A percentile compares a stretch with the other conserved stretches of the same genome.
These are phyloP conservation scores for Russula dissimulans DNA, from an alignment of 768 basidiomycete genomes.

Conservation along the genomic window DNA sequence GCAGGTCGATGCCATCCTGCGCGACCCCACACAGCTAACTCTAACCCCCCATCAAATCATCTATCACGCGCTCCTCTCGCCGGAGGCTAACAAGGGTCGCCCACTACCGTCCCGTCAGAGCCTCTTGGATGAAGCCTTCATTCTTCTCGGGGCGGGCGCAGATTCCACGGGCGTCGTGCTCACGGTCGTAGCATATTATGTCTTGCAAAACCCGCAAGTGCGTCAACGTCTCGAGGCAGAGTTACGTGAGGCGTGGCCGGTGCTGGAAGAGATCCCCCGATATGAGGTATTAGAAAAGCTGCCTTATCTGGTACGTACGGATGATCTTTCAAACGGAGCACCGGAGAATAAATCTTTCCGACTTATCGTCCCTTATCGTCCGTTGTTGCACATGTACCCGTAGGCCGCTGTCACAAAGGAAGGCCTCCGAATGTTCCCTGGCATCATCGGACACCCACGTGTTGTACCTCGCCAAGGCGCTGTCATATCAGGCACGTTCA, in stretches of 20 bases:
- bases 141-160: conserved; percentile 33
- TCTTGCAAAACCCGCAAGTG: conserved; percentile 28
- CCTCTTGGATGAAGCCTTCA: conserved; percentile 22
- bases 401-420: conserved; percentile 43
- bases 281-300: conserved; percentile 36
- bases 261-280: conserved; percentile 25
- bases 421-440: conserved; percentile 34
- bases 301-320: conserved; percentile 35
- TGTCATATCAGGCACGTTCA: conserved; percentile 27
- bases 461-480: conserved; percentile 30
- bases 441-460: conserved; percentile 33
- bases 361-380: too few relatives aligned
- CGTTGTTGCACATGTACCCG: too few relatives aligned
- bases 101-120: conserved; percentile 23
- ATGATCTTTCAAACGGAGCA: too few relatives aligned
- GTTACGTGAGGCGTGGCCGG: conserved; percentile 35
- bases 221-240: conserved; percentile 26
- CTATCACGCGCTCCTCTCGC: conserved; percentile 28
- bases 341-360: too few relatives aligned
- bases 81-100: conserved; percentile 21
- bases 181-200: conserved; percentile 30
- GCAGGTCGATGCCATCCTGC: conserved; percentile 20
- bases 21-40: conserved; percentile 22
- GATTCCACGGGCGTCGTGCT: conserved; percentile 37
- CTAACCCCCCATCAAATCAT: conserved; percentile 30